phyloP scores from a whole-genome alignment of 345 rosid species.

The Lepidium didymum region DNA sequence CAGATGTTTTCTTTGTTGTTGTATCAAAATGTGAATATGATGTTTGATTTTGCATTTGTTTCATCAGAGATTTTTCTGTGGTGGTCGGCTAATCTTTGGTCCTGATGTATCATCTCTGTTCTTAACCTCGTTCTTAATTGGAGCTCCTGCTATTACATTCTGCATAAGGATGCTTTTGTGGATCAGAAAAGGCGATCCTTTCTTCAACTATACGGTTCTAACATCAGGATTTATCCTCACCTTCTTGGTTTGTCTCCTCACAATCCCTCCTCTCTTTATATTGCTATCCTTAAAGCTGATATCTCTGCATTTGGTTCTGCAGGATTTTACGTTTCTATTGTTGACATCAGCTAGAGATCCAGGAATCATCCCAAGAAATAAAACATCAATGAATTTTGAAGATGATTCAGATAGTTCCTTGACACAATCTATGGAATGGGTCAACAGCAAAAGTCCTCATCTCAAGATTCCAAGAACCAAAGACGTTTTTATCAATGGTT shows the following conservation, averaged over 20 bases:
- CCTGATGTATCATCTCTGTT: constrained; percentile 71
- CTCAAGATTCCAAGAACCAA: constrained; percentile 49
- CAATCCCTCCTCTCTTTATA: background rate
- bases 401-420: constrained; percentile 32
- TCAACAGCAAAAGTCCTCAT: constrained; percentile 45
- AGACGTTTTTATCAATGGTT: constrained; percentile 64
- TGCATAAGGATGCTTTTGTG: constrained; percentile 57
- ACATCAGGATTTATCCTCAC: constrained; percentile 44
- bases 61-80: constrained; percentile 61
- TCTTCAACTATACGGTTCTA: constrained; percentile 37
- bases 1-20: background rate
- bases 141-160: constrained; percentile 63
- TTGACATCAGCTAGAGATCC: constrained; percentile 92
- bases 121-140: constrained; percentile 57
- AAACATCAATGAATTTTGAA: constrained; percentile 44
- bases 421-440: constrained; percentile 32
- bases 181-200: constrained; percentile 30
- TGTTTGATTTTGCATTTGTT: background rate
- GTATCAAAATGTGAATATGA: background rate
- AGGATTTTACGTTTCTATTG: constrained; percentile 65
- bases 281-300: background rate
- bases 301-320: constrained; percentile 8
- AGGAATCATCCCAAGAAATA: constrained; percentile 83
- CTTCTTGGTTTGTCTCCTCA: constrained; percentile 43
- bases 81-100: constrained; percentile 87